Conservation (phyloP, 148 eudicot genomes). For the Cornus controversa region DNA sequence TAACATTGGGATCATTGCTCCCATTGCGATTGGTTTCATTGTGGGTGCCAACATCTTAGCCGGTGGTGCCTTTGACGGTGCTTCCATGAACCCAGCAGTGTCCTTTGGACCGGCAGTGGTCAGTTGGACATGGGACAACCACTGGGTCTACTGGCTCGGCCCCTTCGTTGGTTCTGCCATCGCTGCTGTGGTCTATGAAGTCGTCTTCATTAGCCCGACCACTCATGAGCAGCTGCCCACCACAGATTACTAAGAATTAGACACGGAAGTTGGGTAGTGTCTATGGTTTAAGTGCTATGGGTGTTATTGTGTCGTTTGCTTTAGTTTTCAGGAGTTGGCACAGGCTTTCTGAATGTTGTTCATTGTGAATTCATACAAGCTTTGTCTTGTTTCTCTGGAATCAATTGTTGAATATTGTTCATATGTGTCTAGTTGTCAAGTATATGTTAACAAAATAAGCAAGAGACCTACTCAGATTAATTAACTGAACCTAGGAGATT, state of each 20-base stretch:
- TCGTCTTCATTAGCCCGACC: conserved; percentile 48
- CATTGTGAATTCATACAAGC: conserved; percentile 22
- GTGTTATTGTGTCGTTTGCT: conserved; percentile 17
- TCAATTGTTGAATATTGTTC: conserved; percentile 9
- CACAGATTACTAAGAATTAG: conserved; percentile 29
- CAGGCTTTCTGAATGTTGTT: conserved; percentile 13
- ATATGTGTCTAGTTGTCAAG: not conserved
- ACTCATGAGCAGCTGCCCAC: conserved; percentile 63
- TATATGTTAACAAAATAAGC: not conserved
- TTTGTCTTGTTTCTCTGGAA: conserved; percentile 10
- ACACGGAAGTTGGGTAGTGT: not conserved
- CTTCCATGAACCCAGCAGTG: conserved; percentile 88
- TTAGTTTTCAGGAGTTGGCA: too few relatives aligned
- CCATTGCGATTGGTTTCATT: conserved; percentile 76
- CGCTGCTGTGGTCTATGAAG: conserved; percentile 62
- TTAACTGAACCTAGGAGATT: not conserved
- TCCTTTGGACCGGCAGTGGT: conserved; percentile 84
- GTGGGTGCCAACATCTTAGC: conserved; percentile 90
- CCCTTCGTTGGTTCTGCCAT: conserved; percentile 64
- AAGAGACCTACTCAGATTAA: not conserved
- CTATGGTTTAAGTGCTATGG: not conserved
- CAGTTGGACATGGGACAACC: conserved; percentile 81
- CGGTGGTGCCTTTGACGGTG: conserved; percentile 88
- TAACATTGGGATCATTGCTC: conserved; percentile 71
- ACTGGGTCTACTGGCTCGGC: conserved; percentile 94